Conservation (phyloP, 441 rosid genomes). For the Corymbia citriodora region DNA sequence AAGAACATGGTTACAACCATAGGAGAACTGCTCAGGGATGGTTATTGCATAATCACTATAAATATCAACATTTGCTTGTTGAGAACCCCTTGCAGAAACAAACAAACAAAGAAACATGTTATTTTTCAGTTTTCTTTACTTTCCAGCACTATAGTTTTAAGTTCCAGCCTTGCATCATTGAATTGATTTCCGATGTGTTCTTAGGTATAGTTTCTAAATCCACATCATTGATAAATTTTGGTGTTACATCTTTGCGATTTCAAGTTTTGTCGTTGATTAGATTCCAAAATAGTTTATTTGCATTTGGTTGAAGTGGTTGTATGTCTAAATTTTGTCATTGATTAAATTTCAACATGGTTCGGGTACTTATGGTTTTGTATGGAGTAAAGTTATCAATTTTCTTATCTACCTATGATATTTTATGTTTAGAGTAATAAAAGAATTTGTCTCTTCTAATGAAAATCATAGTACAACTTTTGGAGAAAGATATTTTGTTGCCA, state of each 20-base stretch:
- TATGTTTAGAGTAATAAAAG: accelerated
- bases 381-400: accelerated
- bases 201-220: too few relatives aligned
- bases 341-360: too few relatives aligned
- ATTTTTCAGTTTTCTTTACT: not conserved
- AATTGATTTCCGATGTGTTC: too few relatives aligned
- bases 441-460: too few relatives aligned
- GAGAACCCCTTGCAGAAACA: not conserved
- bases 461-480: not conserved
- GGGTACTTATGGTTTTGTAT: too few relatives aligned
- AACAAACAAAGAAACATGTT: not conserved
- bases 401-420: too few relatives aligned
- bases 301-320: too few relatives aligned
- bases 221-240: accelerated
- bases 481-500: not conserved
- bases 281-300: too few relatives aligned
- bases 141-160: accelerated
- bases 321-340: too few relatives aligned
- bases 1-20: not conserved
- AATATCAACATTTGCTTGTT: not conserved
- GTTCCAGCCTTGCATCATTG: too few relatives aligned
- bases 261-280: too few relatives aligned
- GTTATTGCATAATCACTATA: not conserved
- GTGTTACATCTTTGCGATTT: too few relatives aligned
- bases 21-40: not conserved